Base-by-base conservation (phyloP, 169 alveolate genomes). In the Babesia ovata region DNA sequence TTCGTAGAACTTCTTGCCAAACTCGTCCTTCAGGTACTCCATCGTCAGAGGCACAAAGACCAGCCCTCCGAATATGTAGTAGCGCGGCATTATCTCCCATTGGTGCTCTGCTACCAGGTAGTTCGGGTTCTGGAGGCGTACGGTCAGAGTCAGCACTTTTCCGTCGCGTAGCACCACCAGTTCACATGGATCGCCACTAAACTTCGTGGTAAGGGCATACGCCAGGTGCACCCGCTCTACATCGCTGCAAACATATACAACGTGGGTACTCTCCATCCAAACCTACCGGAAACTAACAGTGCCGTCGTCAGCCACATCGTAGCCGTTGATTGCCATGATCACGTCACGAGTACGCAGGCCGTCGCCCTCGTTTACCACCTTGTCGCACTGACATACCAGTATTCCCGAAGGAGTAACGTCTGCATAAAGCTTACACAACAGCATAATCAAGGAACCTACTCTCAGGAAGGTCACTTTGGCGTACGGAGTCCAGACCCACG, bases 301-400 rank as follows among this genome's bases (percentile, higher is more conserved):
- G 3, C 96, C 96, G 59, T 92, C 96, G 75, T 83, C 92, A 6
- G 94, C 95, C 22, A 92, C 85, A 36, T 92, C 81, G 44, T 84
- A 83, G n/a, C 90, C 93, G 33, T 91, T 93, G 10, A 92, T 65
- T 2, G 91, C 88, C 75, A 92, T 19, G 24, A 92, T 78, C 44
- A 92, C 93, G 67, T 92, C 96, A 44, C 83, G 62, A 11, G 65
- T 78, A 16, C 48, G 44, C 17, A 82, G 48, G 9, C 72, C 62
- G 46, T 56, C 66, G 33, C 53, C 60, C 29, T 48, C 62, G 33
- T 52, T 82, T 7, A 69, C 39, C 36, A 73, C 49, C 71, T 73
- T 72, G 70, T 81, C 90, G 16, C 83, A 54, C 62, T 74, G 74
- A 57, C 87, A 86, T 49, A 86, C 91, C 63, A 78, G 62, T 24